Evolutionary conservation across 106 monocot species (phyloP), one percentile per base, ranked within the genome.

Genomic region (Allium cepa): DNA sequence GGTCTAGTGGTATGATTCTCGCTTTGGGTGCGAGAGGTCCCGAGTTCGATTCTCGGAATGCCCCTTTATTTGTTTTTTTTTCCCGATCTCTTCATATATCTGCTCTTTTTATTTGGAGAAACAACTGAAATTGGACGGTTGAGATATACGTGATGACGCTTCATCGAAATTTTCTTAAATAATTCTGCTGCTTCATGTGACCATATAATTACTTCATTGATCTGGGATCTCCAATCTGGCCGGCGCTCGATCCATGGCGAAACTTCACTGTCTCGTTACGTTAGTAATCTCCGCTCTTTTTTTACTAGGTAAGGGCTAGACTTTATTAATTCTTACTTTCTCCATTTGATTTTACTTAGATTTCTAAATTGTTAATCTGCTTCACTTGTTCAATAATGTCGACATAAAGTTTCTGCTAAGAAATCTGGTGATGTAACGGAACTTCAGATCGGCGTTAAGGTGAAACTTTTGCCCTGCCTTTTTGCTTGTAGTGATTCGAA

Each of bases 11-110:
- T 92, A 92, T 92, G 92, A 92, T 88, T 92, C 92, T 92, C 83
- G 92, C 88, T 92, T 92, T 83, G 92, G 92, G 92, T 88, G 92
- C 92, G 80, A 92, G 92, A 92, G 92, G 92, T 88, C 88, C 85
- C 92, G 92, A 92, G 92, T 92, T 92, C 92, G 83, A 92, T 92
- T 92, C 92, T 92, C 88, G 92, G 85, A 92, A 92, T 85, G 92
- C 92, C 88, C 85, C 85, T 1, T 4, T 1, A 36, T 36, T 36
- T 1, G 4, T 2, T 36, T 36, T 36, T 36, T 36, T 36, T 36
- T 36, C 4, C 36, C 36, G n/a, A n/a, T n/a, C n/a, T n/a, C 22
- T 22, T 22, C 22, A 22, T 22, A 22, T 22, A 22, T 22, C 22
- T 22, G 22, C 22, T 16, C 36, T 2, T 36, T 3, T 5, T 3